Conservation (phyloP, 192 early-diverging fungal genomes). For the Cladochytrium replicatum region DNA sequence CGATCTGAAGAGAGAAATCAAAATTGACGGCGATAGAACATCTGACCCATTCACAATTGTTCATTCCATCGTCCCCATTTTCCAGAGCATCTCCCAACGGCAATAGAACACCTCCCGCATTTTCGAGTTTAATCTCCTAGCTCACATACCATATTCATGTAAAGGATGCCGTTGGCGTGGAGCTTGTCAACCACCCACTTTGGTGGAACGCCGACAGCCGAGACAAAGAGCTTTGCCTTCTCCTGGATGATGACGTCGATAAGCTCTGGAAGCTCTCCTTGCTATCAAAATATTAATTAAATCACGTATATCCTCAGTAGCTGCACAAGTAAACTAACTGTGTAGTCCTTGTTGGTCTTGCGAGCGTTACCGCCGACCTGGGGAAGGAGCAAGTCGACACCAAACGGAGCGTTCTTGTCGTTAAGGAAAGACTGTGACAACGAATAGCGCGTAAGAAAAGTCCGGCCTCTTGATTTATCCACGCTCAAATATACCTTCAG, state of each 20-base stretch:
- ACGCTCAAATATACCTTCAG: slow-evolving; percentile 6
- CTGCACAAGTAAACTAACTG: not conserved
- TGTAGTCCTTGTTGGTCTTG: slow-evolving; percentile 39
- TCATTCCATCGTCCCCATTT: no score
- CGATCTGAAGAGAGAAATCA: no score
- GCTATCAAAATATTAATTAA: slow-evolving; percentile 8
- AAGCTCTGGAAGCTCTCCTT: slow-evolving; percentile 34
- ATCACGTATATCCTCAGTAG: not conserved
- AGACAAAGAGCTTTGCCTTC: slow-evolving; percentile 33
- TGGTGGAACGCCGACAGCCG: slow-evolving; percentile 37
- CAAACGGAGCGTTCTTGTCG: slow-evolving; percentile 29
- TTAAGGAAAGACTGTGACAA: slow-evolving; percentile 14
- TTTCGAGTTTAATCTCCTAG: not conserved
- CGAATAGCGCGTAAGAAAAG: not conserved
- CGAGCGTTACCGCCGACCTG: slow-evolving; percentile 34
- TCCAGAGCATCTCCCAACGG: no score
- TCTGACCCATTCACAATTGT: no score
- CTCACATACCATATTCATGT: slow-evolving; percentile 45
- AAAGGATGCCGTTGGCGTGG: slow-evolving; percentile 27
- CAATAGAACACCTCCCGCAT: no score
- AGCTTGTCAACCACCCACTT: slow-evolving; percentile 36
- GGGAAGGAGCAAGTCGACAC: slow-evolving; percentile 35
- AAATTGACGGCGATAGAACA: no score
- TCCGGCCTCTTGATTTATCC: not conserved
- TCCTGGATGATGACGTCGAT: slow-evolving; percentile 32